Percentiles rank a stretch among this genome's conserved stretches.
phyloP scores from a whole-genome alignment of 2,329 filamentous ascomycete genomes.

The Dendryphion nanum region DNA sequence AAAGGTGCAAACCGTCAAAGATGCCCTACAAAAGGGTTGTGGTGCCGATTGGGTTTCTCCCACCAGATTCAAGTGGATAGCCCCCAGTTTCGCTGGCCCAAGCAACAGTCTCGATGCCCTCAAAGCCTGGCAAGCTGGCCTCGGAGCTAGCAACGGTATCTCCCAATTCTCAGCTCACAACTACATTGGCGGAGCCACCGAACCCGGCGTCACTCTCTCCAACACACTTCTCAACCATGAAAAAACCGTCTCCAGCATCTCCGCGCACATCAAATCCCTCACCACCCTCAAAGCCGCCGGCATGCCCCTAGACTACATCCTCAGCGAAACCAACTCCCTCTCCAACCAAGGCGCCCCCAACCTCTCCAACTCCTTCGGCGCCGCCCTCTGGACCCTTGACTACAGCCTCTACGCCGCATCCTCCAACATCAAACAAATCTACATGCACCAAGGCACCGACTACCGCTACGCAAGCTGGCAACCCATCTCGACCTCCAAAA shows the following conservation, averaged over 20 bases:
- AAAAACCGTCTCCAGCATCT: slow-evolving; percentile 50
- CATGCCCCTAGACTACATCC: slow-evolving; percentile 50
- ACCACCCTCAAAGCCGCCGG: slow-evolving; percentile 34
- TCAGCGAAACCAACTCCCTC: slow-evolving; percentile 63
- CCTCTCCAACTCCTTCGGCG: slow-evolving; percentile 64
- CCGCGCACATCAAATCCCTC: slow-evolving; percentile 44
- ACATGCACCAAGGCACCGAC: slow-evolving; percentile 65
- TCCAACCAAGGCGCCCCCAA: slow-evolving; percentile 62
- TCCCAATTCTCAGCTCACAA: slow-evolving; percentile 60
- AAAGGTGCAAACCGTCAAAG: slow-evolving; percentile 52
- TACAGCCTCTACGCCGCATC: slow-evolving; percentile 60
- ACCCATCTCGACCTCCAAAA: slow-evolving; percentile 52
- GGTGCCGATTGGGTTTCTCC: slow-evolving; percentile 46
- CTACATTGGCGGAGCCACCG: slow-evolving; percentile 61
- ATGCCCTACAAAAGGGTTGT: slow-evolving; percentile 48
- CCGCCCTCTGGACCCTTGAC: slow-evolving; percentile 63
- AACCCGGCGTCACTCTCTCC: slow-evolving; percentile 62
- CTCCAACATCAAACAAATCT: slow-evolving; percentile 55
- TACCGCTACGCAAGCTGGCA: slow-evolving; percentile 64
- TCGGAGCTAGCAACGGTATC: slow-evolving; percentile 52
- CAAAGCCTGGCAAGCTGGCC: slow-evolving; percentile 53
- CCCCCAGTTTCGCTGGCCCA: slow-evolving; percentile 58
- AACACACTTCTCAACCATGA: slow-evolving; percentile 64
- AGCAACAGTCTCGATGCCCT: slow-evolving; percentile 53
- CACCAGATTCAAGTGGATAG: slow-evolving; percentile 52